Base-by-base conservation (phyloP, 148 eudicot species). In the Heliamphora exappendiculata region DNA sequence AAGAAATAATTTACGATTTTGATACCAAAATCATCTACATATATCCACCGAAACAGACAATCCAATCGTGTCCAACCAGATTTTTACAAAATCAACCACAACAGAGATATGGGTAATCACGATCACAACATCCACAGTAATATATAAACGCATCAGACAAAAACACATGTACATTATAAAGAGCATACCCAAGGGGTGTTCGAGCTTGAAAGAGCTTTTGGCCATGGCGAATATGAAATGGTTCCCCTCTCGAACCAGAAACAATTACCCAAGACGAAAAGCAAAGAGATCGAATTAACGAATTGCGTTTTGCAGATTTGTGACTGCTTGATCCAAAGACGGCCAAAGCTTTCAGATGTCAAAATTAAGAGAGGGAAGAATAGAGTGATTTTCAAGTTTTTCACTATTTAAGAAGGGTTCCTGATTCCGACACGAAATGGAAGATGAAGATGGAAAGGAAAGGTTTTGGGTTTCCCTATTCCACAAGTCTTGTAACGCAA, bases 121-220 rank as follows among this genome's bases (percentile, higher is more conserved):
- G 62, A 71, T 11, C 44, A 1, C 74, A 19, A 49, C 39, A n/a
- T 19, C 5, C 2, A 36, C 9, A 54, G 5, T 3, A 10, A 11
- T 1, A 36, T 16, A n/a, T 2, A 34, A 13, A 20, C 4, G 6
- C 68, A 24, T 11, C 1, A 72, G 37, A 28, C 11, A 70, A 0
- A 50, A 28, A 70, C 29, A 1, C 14, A 60, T 0, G 26, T 0
- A 34, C 0, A 8, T 31, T 59, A 55, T 24, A 66, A 51, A 78
- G 13, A 63, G 54, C 66, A 60, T 77, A 86, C 89, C 89, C 79
- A 86, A 64, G 7, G 89, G 79, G 64, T 84, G 82, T 11, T 82
- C 84, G 42, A 82, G 76, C 82, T 84, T 84, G 84, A 84, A 86
- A 34, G 89, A 80, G 55, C 78, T 77, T 72, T 86, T 82, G 34